phyloP scores from a whole-genome alignment of 441 rosid species.

The Populus hybrid region DNA sequence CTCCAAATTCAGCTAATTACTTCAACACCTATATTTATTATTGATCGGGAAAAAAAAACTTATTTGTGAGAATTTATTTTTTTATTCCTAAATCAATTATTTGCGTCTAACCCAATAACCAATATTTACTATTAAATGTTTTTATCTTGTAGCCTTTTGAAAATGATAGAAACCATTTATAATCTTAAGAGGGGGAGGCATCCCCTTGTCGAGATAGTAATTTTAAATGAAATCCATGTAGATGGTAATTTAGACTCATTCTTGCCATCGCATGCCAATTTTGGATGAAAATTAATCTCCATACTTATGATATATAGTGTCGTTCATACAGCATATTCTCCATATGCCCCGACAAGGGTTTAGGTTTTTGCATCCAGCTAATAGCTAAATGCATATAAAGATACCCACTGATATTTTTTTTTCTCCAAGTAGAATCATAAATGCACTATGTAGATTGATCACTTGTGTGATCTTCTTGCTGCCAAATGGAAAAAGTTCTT shows the following conservation, averaged over 20 bases:
- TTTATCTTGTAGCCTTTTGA: background rate
- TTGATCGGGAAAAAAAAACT: too few relatives aligned
- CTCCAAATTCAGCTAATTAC: background rate
- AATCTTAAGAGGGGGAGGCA: background rate
- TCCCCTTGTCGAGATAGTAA: background rate
- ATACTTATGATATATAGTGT: background rate
- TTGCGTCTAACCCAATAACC: too few relatives aligned
- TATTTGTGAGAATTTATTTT: too few relatives aligned
- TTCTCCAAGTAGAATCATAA: background rate
- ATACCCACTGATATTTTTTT: background rate
- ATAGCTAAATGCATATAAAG: background rate
- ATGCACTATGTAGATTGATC: background rate
- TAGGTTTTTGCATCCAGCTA: background rate
- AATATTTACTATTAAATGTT: too few relatives aligned
- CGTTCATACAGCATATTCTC: background rate
- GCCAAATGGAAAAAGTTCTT: background rate
- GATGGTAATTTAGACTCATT: too few relatives aligned
- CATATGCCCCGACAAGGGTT: background rate
- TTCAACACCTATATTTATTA: too few relatives aligned
- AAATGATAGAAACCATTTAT: background rate
- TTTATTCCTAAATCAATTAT: too few relatives aligned
- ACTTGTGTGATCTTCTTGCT: background rate
- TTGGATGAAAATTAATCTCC: background rate
- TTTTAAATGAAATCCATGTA: too few relatives aligned
- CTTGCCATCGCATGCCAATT: background rate